Percentiles rank a stretch among this genome's conserved stretches.
Evolutionary conservation across 148 eudicot genomes (phyloP).

Genomic region (Amaranthus cruentus): DNA sequence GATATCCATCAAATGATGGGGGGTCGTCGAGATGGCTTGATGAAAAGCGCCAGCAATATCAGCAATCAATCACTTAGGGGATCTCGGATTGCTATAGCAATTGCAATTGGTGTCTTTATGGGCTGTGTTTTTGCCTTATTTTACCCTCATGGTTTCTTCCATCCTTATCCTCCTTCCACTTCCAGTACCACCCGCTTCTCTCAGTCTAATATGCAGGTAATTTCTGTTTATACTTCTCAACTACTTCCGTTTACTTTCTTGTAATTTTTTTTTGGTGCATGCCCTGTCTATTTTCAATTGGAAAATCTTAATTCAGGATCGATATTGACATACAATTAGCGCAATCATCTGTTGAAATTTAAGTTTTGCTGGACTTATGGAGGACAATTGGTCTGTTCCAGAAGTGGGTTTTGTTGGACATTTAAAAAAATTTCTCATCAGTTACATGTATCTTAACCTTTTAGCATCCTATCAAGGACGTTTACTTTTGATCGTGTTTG

Average conservation of each 20-base stretch:
- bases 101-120: constrained; percentile 45
- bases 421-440: background rate
- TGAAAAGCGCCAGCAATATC: constrained; percentile 25
- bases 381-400: no score
- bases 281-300: background rate
- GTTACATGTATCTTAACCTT: no score
- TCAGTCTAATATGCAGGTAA: constrained; percentile 39
- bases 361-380: no score
- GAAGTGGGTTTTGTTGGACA: background rate
- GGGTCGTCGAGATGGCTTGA: constrained; percentile 51
- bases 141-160: constrained; percentile 58
- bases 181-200: constrained; percentile 21
- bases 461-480: no score
- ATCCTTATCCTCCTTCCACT: constrained; percentile 21
- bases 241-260: background rate
- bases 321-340: background rate
- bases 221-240: background rate
- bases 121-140: constrained; percentile 57
- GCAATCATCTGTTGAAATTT: background rate
- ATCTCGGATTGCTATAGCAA: constrained; percentile 48
- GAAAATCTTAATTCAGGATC: constrained; percentile 6
- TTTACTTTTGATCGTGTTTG: no score
- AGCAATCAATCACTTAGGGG: constrained; percentile 30
- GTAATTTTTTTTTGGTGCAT: background rate
- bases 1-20: constrained; percentile 35